Conservation (phyloP, 2,329 filamentous ascomycete genomes). For the Lasiodiplodia theobromae region DNA sequence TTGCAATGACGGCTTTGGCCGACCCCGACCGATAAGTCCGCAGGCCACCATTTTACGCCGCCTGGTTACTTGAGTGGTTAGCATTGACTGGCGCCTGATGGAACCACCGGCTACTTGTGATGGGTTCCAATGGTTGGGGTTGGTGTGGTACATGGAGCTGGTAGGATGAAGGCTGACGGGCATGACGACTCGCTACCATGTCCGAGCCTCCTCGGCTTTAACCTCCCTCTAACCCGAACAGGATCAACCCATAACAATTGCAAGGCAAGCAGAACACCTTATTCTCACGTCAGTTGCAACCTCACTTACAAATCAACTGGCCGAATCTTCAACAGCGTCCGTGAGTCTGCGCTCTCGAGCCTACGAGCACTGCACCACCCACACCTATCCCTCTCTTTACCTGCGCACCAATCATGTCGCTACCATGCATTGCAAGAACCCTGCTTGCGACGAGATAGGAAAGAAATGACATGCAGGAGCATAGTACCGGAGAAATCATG, state of each 20-base stretch:
- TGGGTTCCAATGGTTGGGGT: not conserved
- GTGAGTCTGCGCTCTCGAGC: not conserved
- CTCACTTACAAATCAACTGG: not conserved
- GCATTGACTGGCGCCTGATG: not conserved
- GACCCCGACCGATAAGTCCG: not conserved
- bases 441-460: no score
- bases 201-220: not conserved
- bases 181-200: not conserved
- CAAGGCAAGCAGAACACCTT: not conserved
- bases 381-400: not conserved
- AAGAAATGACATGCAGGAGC: no score
- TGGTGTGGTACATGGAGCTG: not conserved
- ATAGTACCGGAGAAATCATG: no score
- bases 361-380: not conserved
- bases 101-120: not conserved
- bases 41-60: not conserved
- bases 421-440: no score
- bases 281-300: not conserved
- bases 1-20: no score
- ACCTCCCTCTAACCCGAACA: conserved; percentile 1
- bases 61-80: no score
- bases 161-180: not conserved
- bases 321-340: not conserved
- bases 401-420: no score
- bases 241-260: no score